phyloP scores from a whole-genome alignment of 169 alveolate species.

The Miamiensis avidus region DNA sequence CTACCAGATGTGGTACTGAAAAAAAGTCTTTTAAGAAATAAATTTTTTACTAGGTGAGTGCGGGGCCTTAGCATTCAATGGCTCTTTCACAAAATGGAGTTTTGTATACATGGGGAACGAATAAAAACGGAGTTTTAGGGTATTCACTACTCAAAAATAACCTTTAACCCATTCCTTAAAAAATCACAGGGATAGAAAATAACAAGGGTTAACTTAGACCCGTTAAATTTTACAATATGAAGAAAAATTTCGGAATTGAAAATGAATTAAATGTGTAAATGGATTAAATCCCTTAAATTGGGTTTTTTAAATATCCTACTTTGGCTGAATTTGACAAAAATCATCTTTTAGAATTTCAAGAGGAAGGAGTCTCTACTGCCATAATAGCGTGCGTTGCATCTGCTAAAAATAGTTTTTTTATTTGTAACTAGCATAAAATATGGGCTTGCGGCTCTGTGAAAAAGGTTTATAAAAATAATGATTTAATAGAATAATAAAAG shows the following conservation, averaged over 20 bases:
- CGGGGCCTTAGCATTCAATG: slow-evolving; percentile 40
- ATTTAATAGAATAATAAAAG: no score
- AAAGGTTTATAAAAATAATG: neutral
- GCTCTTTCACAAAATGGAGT: slow-evolving; percentile 28
- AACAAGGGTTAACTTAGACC: neutral
- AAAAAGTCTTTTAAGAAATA: slow-evolving; percentile 31
- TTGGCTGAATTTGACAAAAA: neutral
- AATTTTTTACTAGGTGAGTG: slow-evolving; percentile 35
- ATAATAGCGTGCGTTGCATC: neutral
- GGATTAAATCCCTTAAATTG: neutral
- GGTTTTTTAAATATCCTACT: neutral
- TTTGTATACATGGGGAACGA: slow-evolving; percentile 40
- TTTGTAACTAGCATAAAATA: slow-evolving; percentile 20
- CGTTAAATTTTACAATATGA: neutral
- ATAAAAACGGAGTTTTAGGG: slow-evolving; percentile 40
- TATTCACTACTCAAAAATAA: no score
- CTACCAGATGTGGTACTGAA: slow-evolving; percentile 34
- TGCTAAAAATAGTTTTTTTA: slow-evolving; percentile 31
- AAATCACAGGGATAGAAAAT: neutral
- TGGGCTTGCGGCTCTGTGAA: slow-evolving; percentile 41
- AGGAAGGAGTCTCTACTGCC: neutral
- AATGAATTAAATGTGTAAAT: no score
- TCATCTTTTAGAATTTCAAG: no score
- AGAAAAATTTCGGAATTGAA: neutral
- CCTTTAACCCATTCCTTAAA: neutral